Evolutionary conservation across 768 basidiomycete species (phyloP), one percentile per base, ranked within the genome.

Genomic region (Leccinum uliginosum): DNA sequence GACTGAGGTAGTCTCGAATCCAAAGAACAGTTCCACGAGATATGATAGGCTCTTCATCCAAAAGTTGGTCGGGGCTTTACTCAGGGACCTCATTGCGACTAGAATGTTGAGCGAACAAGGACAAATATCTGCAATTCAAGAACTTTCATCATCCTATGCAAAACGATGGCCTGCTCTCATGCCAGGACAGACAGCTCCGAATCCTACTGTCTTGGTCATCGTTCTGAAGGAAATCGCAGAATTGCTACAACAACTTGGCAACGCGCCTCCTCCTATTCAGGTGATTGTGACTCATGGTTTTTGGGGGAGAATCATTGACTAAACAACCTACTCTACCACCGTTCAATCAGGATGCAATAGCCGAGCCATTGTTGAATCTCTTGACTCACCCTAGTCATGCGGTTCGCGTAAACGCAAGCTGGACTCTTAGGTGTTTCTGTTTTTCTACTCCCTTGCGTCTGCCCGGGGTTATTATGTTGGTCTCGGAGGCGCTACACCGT

Each of bases 131-230:
- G 95, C 95, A 2, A 90, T 97, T 32, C 86, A 90, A 63, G 95
- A 97, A 62, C 75, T 97, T 43, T 85, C 91, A 0, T 85, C 78
- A 34, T 77, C 81, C 4, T 97, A 93, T 68, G 75, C 97, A 57
- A 93, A 90, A 71, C 82, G 91, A 52, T 98, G 93, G 93, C 93
- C 94, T 1, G 88, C 92, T 0, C 82, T 96, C 73, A 86, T 98
- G 81, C 93, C 93, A 10, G 92, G 91, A 7, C 87, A 91, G 61
- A 75, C 75, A 19, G 81, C 87, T 0, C 91, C 93, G 0, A 76
- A 73, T 34, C 80, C 89, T 6, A 68, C 83, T 1, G 82, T 90
- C 1, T 76, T 98, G 6, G 80, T 85, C 2, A 79, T 95, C 29
- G 86, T 84, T 6, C 75, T 98, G 21, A 79, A 86, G 53, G 95